Evolutionary conservation across 1,139 yeast genomes (phyloP).

Genomic region (Suhomyces bolitotheri): DNA sequence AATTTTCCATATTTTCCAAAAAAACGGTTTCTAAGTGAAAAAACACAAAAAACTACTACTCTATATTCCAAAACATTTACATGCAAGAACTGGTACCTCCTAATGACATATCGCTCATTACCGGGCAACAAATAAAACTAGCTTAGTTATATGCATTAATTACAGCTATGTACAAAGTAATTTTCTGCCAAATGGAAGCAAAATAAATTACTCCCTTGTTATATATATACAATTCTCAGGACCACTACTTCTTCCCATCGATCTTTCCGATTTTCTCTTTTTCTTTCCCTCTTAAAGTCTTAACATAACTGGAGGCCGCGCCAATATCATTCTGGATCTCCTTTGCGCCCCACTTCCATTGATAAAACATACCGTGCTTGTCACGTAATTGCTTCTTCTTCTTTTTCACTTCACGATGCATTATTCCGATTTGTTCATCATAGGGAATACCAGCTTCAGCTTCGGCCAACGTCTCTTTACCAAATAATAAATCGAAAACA

Average conservation of each 20-base stretch:
- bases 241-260: constrained; percentile 11
- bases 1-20: too few relatives aligned
- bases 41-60: too few relatives aligned
- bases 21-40: too few relatives aligned
- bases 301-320: constrained; percentile 22
- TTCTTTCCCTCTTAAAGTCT: constrained; percentile 6
- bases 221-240: too few relatives aligned
- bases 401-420: constrained; percentile 40
- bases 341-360: constrained; percentile 39
- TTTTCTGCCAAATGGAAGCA: too few relatives aligned
- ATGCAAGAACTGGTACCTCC: too few relatives aligned
- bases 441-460: constrained; percentile 78
- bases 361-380: constrained; percentile 44
- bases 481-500: constrained; percentile 75
- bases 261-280: constrained; percentile 8
- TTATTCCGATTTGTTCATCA: constrained; percentile 52
- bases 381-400: constrained; percentile 40
- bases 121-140: too few relatives aligned
- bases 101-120: too few relatives aligned
- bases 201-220: too few relatives aligned
- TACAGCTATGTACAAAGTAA: too few relatives aligned
- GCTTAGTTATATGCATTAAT: too few relatives aligned
- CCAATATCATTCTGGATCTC: constrained; percentile 35
- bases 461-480: constrained; percentile 71
- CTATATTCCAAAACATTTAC: too few relatives aligned